Conservation (phyloP, 257 asterid genomes). For the Solanum pennellii region DNA sequence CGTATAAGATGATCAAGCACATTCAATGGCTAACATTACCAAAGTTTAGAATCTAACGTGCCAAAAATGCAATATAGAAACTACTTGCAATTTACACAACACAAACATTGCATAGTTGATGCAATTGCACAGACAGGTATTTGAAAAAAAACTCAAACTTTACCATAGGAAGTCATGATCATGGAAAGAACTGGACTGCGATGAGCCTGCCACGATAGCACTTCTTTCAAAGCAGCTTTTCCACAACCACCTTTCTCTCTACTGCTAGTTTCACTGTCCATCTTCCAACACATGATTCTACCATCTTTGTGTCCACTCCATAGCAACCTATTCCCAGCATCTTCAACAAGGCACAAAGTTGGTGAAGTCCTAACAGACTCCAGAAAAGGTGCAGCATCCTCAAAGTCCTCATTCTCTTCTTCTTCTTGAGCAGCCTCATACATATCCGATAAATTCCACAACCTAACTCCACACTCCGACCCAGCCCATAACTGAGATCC, state of each 20-base stretch:
- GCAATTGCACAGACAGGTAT: not conserved
- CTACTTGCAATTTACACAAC: not conserved
- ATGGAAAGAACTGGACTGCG: conserved; percentile 78
- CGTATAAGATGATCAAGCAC: not conserved
- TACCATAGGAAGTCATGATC: conserved; percentile 76
- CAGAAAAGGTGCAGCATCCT: conserved; percentile 54
- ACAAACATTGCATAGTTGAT: not conserved
- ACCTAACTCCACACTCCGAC: conserved; percentile 72
- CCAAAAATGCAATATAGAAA: not conserved
- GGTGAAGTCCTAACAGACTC: conserved; percentile 50
- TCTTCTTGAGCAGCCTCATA: conserved; percentile 27
- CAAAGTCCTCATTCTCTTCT: conserved; percentile 22
- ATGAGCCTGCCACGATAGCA: conserved; percentile 84
- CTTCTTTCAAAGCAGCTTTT: conserved; percentile 36
- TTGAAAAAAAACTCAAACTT: not conserved
- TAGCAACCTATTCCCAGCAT: conserved; percentile 59
- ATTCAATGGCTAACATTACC: not conserved
- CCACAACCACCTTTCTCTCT: conserved; percentile 7
- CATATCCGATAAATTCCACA: conserved; percentile 61
- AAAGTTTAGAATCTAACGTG: not conserved
- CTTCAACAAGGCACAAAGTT: conserved; percentile 63
- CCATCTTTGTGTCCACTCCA: conserved; percentile 99
- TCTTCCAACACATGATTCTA: conserved; percentile 76
- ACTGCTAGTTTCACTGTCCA: conserved; percentile 27
- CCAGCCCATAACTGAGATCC: conserved; percentile 91